phyloP scores from a whole-genome alignment of 2,329 filamentous ascomycete genomes.

The Colletotrichum tabaci region DNA sequence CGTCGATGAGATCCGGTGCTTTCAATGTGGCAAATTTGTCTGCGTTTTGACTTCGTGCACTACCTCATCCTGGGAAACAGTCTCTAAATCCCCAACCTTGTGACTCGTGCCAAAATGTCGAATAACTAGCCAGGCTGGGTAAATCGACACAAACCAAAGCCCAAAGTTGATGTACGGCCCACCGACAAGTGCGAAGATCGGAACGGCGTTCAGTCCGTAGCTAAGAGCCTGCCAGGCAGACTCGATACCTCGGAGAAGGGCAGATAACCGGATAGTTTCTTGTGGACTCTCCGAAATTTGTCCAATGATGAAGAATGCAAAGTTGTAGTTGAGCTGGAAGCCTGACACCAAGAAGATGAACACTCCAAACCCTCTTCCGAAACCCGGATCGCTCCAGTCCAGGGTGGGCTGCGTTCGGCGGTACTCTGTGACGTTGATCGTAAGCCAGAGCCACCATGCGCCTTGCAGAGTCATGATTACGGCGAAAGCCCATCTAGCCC shows the following conservation, averaged over 20 bases:
- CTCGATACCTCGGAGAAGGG: slow-evolving; percentile 75
- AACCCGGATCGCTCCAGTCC: slow-evolving; percentile 61
- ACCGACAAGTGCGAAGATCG: slow-evolving; percentile 73
- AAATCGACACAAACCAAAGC: slow-evolving; percentile 72
- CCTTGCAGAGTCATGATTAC: slow-evolving; percentile 70
- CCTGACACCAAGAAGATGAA: slow-evolving; percentile 75
- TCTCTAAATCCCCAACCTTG: slow-evolving; percentile 7
- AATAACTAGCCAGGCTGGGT: slow-evolving; percentile 74
- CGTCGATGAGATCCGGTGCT: neutral
- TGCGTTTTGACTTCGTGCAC: neutral
- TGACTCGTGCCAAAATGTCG: slow-evolving; percentile 1
- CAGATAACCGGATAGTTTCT: slow-evolving; percentile 75
- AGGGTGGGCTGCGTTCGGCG: slow-evolving; percentile 65
- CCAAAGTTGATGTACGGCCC: slow-evolving; percentile 78
- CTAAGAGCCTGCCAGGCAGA: slow-evolving; percentile 79
- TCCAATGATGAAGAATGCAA: slow-evolving; percentile 77
- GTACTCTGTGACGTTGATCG: slow-evolving; percentile 73
- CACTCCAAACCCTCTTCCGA: slow-evolving; percentile 62
- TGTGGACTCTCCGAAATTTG: slow-evolving; percentile 72
- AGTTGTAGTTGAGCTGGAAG: slow-evolving; percentile 81
- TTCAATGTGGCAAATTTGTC: neutral
- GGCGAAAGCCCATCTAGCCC: slow-evolving; percentile 67
- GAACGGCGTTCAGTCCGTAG: slow-evolving; percentile 74
- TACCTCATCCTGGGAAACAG: slow-evolving; percentile 5
- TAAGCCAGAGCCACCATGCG: slow-evolving; percentile 79